These are phyloP conservation scores for Fraxinus excelsior DNA, from an alignment of 257 asterid species.

Conservation along the genomic window DNA sequence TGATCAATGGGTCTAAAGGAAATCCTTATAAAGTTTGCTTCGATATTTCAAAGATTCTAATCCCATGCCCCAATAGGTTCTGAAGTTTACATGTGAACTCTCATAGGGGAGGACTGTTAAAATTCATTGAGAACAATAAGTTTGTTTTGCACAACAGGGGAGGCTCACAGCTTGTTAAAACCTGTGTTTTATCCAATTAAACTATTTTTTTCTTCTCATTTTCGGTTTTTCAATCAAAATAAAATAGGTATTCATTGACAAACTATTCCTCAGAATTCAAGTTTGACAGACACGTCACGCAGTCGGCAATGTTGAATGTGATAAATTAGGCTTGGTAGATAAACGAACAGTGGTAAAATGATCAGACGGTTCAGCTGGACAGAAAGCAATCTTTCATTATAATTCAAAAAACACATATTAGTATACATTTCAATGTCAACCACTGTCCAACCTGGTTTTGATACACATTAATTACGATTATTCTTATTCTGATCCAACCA, in stretches of 20 bases:
- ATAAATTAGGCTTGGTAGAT: not conserved
- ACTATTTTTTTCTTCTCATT: not conserved
- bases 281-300: not conserved
- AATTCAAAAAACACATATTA: too few species aligned
- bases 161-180: not conserved
- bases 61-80: not conserved
- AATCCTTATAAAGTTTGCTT: not conserved
- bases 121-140: not conserved
- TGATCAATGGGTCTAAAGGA: not conserved
- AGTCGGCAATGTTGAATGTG: not conserved
- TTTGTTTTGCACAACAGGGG: not conserved
- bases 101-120: not conserved
- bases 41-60: not conserved
- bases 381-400: too few species aligned
- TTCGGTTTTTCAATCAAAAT: not conserved
- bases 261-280: not conserved
- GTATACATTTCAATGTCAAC: not conserved
- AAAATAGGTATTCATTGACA: not conserved
- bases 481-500: not conserved
- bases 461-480: not conserved
- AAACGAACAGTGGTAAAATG: not conserved
- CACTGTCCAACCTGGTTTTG: not conserved
- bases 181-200: not conserved
- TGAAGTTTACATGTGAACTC: not conserved
- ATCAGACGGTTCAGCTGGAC: not conserved